Percentiles rank a stretch among this genome's conserved stretches.
These are phyloP conservation scores for Platanus orientalis DNA, from an alignment of 164 flowering plant species.

Conservation along the genomic window DNA sequence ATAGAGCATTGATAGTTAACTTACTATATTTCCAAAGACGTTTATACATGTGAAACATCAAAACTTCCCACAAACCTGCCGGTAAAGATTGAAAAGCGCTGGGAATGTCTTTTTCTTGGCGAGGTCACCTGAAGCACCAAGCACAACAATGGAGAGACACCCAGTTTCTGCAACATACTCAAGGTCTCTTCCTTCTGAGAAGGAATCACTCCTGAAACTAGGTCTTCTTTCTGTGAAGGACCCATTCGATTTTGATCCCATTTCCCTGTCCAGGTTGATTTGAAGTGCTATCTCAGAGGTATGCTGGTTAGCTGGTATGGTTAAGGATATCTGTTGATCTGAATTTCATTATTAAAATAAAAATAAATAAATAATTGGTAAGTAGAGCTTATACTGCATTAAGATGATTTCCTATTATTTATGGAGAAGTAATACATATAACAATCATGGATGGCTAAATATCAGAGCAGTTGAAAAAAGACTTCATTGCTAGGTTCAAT, in stretches of 20 bases:
- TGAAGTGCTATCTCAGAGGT: background rate
- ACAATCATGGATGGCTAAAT: too few relatives aligned
- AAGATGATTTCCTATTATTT: too few relatives aligned
- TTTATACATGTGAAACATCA: background rate
- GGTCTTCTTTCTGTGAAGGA: constrained; percentile 47
- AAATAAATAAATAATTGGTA: too few relatives aligned
- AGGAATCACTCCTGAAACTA: constrained; percentile 39
- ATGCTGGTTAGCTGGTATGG: background rate
- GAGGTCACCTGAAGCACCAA: constrained; percentile 99
- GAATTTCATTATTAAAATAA: background rate
- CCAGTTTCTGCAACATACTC: constrained; percentile 61
- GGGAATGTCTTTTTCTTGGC: constrained; percentile 99
- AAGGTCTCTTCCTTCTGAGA: constrained; percentile 26
- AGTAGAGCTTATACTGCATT: too few relatives aligned
- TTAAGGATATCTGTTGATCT: background rate
- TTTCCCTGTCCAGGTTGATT: background rate
- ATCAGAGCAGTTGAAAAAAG: too few relatives aligned
- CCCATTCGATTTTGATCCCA: constrained; percentile 35
- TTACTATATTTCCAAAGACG: background rate
- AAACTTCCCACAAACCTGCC: constrained; percentile 46
- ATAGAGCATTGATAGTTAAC: too few relatives aligned
- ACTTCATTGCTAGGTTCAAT: too few relatives aligned
- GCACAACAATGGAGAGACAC: constrained; percentile 77
- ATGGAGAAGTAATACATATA: too few relatives aligned
- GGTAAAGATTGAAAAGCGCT: constrained; percentile 84